These are phyloP conservation scores for Aspergillus fijiensis DNA, from an alignment of 2,329 filamentous ascomycete genomes.

Conservation along the genomic window DNA sequence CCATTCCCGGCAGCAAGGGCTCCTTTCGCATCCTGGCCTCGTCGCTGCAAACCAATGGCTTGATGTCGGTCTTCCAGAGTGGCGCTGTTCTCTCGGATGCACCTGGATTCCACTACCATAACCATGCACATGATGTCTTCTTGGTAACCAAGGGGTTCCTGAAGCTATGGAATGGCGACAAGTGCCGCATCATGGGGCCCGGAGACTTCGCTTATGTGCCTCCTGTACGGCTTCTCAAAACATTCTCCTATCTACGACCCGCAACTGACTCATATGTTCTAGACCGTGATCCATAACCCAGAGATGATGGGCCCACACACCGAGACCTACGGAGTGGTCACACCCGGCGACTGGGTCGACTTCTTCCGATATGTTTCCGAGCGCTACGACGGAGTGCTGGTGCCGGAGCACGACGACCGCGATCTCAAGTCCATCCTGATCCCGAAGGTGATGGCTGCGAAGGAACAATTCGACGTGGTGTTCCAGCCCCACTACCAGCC, in stretches of 20 bases:
- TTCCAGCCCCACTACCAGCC: slow-evolving; percentile 52
- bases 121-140: slow-evolving; percentile 59
- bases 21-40: slow-evolving; percentile 54
- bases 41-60: slow-evolving; percentile 52
- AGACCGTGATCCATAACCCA: slow-evolving; percentile 57
- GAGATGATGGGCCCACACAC: slow-evolving; percentile 56
- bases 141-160: slow-evolving; percentile 55
- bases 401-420: slow-evolving; percentile 54
- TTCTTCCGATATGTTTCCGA: slow-evolving; percentile 61
- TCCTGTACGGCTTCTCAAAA: slow-evolving; percentile 41
- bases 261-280: background rate
- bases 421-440: slow-evolving; percentile 53
- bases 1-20: slow-evolving; percentile 55
- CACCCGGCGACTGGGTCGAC: slow-evolving; percentile 60
- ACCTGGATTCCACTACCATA: slow-evolving; percentile 57
- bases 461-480: slow-evolving; percentile 57
- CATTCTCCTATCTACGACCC: background rate
- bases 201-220: slow-evolving; percentile 61
- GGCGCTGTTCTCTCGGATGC: slow-evolving; percentile 45
- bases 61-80: slow-evolving; percentile 53
- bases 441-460: slow-evolving; percentile 57
- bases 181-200: slow-evolving; percentile 53
- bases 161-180: slow-evolving; percentile 60
- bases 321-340: slow-evolving; percentile 56
- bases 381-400: slow-evolving; percentile 50